Evolutionary conservation across 1,284 basidiomycete species (phyloP), one percentile per base, ranked within the genome.

Genomic region (Austropuccinia psidii): DNA sequence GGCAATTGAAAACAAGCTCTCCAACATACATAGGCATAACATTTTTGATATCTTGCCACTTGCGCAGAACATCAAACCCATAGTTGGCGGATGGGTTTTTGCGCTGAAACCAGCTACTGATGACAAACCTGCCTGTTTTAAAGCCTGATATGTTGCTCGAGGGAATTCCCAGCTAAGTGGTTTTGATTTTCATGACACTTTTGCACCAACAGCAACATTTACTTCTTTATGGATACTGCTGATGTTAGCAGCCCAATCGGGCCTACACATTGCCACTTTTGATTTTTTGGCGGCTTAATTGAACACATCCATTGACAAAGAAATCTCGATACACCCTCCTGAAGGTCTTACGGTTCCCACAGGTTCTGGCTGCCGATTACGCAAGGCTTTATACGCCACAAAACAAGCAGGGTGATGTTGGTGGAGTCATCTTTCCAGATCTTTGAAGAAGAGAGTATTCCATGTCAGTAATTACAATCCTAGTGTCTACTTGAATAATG

Each of bases 391-490:
- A 2, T 68, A 68, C 37, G 37, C 52, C 15, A 68, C 66, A 0
- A 68, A 68, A 39, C 66, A 68, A 33, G 66, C 37, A 1, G 66
- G 45, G 2, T 24, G 66, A 6, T 68, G 65, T 55, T 67, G 65
- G 65, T 67, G 65, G 65, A n/a, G n/a, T n/a, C n/a, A n/a, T n/a
- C n/a, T n/a, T n/a, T n/a, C n/a, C n/a, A n/a, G n/a, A n/a, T n/a
- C n/a, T n/a, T n/a, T n/a, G n/a, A n/a, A n/a, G n/a, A n/a, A n/a
- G n/a, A n/a, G n/a, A n/a, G n/a, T n/a, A n/a, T n/a, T n/a, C n/a
- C n/a, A n/a, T n/a, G n/a, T n/a, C n/a, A n/a, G n/a, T n/a, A n/a
- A n/a, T n/a, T n/a, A n/a, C n/a, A n/a, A n/a, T n/a, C n/a, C n/a
- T n/a, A n/a, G n/a, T n/a, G n/a, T n/a, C n/a, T n/a, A n/a, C n/a